Conservation (phyloP, 2,329 filamentous ascomycete species). For the Onygena corvina region DNA sequence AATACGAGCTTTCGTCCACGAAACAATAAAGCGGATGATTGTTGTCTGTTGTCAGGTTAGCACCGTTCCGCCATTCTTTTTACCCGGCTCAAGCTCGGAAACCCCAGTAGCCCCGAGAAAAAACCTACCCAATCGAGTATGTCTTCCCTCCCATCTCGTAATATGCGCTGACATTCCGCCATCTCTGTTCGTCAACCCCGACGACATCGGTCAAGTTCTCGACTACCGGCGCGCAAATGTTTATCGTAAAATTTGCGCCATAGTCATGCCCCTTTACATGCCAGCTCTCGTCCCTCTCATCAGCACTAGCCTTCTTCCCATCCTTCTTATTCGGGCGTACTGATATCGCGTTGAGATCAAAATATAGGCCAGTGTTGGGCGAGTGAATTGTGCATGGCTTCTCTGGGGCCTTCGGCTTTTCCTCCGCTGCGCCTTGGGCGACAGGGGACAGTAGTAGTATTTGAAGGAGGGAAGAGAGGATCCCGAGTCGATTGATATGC, state of each 20-base stretch:
- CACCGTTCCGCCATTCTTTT: background rate
- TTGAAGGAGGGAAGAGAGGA: background rate
- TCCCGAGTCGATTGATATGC: background rate
- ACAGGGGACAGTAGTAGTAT: background rate
- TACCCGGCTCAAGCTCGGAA: background rate
- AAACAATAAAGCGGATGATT: conserved; percentile 36
- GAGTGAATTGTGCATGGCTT: conserved; percentile 52
- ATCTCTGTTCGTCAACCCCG: conserved; percentile 31
- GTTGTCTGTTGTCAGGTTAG: conserved; percentile 25
- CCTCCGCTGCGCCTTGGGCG: background rate
- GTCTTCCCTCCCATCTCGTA: conserved; percentile 34
- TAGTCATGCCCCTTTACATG: conserved; percentile 40
- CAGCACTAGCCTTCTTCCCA: conserved; percentile 29
- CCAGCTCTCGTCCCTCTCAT: conserved; percentile 36
- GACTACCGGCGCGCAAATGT: conserved; percentile 40
- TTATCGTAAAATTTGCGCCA: conserved; percentile 40
- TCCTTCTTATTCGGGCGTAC: conserved; percentile 37
- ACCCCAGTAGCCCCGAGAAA: background rate
- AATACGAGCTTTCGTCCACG: conserved; percentile 53
- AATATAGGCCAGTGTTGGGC: conserved; percentile 49
- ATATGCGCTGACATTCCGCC: conserved; percentile 40
- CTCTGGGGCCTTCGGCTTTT: background rate
- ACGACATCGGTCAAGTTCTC: conserved; percentile 37
- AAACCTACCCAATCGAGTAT: conserved; percentile 37
- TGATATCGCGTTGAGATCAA: conserved; percentile 49